Evolutionary conservation across 2,329 filamentous ascomycete species (phyloP).

Genomic region (Mariannaea elegans): DNA sequence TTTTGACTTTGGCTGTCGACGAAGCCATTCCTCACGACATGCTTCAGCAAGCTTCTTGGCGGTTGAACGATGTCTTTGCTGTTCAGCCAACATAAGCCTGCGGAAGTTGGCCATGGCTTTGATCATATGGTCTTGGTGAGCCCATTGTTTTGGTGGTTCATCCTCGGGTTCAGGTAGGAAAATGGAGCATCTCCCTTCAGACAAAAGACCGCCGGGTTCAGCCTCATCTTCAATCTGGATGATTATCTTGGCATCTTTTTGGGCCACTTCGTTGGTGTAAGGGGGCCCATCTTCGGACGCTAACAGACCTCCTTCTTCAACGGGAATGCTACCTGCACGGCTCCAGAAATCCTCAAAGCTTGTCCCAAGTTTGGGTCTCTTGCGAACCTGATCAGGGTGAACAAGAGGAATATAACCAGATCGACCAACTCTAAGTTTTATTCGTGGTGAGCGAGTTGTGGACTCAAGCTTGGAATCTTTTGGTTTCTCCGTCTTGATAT

Average conservation of each 20-base stretch:
- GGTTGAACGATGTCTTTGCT: slow-evolving; percentile 76
- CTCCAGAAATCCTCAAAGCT: slow-evolving; percentile 68
- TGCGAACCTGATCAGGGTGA: slow-evolving; percentile 66
- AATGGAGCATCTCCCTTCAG: slow-evolving; percentile 72
- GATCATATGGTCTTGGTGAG: slow-evolving; percentile 86
- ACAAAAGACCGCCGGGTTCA: slow-evolving; percentile 79
- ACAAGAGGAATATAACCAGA: slow-evolving; percentile 61
- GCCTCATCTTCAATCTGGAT: slow-evolving; percentile 76
- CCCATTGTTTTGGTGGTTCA: slow-evolving; percentile 81
- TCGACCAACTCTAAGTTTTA: slow-evolving; percentile 56
- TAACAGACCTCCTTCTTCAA: slow-evolving; percentile 67
- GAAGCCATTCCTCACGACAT: slow-evolving; percentile 78
- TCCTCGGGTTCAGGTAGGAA: slow-evolving; percentile 77
- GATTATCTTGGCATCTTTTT: slow-evolving; percentile 75
- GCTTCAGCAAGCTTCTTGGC: slow-evolving; percentile 85
- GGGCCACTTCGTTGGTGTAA: slow-evolving; percentile 69
- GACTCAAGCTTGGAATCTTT: slow-evolving; percentile 31
- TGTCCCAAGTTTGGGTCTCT: slow-evolving; percentile 61
- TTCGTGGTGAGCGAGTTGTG: slow-evolving; percentile 52
- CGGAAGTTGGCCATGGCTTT: slow-evolving; percentile 84
- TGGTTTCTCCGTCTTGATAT: slow-evolving; percentile 24
- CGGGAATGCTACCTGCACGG: slow-evolving; percentile 58
- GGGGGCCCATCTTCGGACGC: slow-evolving; percentile 63
- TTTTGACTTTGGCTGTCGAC: slow-evolving; percentile 75
- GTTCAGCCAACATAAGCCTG: slow-evolving; percentile 81